phyloP scores from a whole-genome alignment of 768 basidiomycete genomes.

The Podaxis sp. region DNA sequence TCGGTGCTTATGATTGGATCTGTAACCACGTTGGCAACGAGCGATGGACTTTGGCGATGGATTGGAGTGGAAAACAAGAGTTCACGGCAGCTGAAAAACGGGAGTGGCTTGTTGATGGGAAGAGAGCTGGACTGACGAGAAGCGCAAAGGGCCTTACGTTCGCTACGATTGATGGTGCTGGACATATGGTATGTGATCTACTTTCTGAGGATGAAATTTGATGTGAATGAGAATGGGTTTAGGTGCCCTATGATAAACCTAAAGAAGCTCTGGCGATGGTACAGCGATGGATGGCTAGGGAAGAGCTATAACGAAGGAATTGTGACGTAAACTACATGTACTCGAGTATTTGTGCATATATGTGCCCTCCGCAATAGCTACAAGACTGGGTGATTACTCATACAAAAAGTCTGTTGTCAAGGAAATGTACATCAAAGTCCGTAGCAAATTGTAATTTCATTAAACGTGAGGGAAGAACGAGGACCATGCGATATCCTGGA shows the following conservation, averaged over 20 bases:
- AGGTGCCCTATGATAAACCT: constrained; percentile 16
- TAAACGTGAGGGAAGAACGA: constrained; percentile 13
- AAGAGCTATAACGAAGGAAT: constrained; percentile 1
- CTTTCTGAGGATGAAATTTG: background rate
- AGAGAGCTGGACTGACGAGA: constrained; percentile 36
- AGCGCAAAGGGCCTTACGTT: constrained; percentile 55
- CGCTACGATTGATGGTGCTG: constrained; percentile 62
- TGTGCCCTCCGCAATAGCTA: background rate
- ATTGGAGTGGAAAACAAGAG: constrained; percentile 63
- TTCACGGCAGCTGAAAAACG: constrained; percentile 41
- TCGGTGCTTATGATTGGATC: constrained; percentile 69
- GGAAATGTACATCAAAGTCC: background rate
- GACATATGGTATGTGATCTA: constrained; percentile 56
- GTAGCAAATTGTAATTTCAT: background rate
- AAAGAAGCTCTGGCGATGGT: constrained; percentile 14
- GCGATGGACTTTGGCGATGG: constrained; percentile 63
- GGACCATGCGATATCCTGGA: constrained; percentile 11
- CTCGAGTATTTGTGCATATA: background rate
- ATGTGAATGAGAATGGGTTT: background rate
- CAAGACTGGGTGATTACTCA: background rate
- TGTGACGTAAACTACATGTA: background rate
- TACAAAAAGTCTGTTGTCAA: background rate
- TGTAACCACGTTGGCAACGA: constrained; percentile 79
- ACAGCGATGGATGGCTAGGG: constrained; percentile 13
- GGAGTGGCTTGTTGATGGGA: constrained; percentile 59